These are phyloP conservation scores for Boletus sensibilis DNA, from an alignment of 768 basidiomycete species.

Conservation along the genomic window DNA sequence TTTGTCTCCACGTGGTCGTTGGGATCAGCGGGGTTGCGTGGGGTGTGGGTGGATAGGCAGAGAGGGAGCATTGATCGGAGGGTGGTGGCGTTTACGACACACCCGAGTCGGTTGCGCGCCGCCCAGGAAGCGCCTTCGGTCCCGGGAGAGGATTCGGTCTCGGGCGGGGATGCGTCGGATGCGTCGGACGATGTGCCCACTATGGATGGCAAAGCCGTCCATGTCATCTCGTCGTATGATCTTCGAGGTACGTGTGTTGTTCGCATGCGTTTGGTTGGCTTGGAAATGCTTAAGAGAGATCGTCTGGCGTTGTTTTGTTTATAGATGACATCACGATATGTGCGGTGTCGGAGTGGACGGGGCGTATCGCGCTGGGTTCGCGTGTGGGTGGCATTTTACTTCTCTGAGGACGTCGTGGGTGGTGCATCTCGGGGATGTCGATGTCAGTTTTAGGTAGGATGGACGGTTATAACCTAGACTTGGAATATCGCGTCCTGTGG, in stretches of 20 bases:
- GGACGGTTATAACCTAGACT: too few relatives aligned
- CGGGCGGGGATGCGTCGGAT: not conserved
- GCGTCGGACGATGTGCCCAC: not conserved
- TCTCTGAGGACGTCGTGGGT: constrained; percentile 6
- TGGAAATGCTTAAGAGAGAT: not conserved
- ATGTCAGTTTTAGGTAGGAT: too few relatives aligned
- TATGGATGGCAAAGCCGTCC: constrained; percentile 15
- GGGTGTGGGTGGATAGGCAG: constrained; percentile 24
- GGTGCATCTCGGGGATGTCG: not conserved
- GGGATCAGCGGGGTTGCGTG: constrained; percentile 23
- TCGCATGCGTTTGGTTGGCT: not conserved
- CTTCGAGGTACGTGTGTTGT: constrained; percentile 26
- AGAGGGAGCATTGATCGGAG: constrained; percentile 16
- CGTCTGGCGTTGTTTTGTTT: not conserved
- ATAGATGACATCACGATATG: constrained; percentile 48
- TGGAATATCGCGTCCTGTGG: too few relatives aligned
- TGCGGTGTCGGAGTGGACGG: constrained; percentile 45
- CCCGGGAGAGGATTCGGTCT: not conserved
- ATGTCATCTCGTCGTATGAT: constrained; percentile 27
- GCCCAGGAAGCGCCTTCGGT: not conserved
- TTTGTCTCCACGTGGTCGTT: constrained; percentile 20
- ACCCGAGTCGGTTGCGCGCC: constrained; percentile 6
- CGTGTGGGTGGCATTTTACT: constrained; percentile 35
- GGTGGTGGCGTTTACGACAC: constrained; percentile 25
- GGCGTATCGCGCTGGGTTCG: constrained; percentile 43